Conservation (phyloP, 129 eudicot species). For the Gnaphalium uliginosum region DNA sequence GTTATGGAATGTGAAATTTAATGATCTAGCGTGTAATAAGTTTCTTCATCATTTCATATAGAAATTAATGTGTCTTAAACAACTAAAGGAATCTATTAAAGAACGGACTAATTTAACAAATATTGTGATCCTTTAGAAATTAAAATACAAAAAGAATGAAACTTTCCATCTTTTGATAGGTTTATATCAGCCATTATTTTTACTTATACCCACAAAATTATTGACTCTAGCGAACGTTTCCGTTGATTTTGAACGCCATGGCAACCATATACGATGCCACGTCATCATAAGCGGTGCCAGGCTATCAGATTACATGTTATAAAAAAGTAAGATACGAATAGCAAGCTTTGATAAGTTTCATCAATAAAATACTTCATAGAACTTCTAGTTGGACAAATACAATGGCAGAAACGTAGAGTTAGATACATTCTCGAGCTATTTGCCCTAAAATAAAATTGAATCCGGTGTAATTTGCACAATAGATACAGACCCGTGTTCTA, state of each 20-base stretch:
- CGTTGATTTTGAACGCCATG: not conserved
- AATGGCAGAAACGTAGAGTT: no score
- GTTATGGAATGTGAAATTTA: no score
- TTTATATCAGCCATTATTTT: slow-evolving; percentile 4
- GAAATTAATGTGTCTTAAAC: not conserved
- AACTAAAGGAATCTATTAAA: not conserved
- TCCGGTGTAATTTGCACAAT: not conserved
- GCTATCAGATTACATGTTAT: not conserved
- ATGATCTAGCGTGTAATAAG: not conserved
- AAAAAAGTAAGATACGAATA: not conserved
- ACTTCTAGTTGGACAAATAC: not conserved
- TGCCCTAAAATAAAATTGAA: not conserved
- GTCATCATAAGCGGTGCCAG: not conserved
- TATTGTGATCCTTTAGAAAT: not conserved
- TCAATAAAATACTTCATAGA: no score
- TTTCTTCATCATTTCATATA: not conserved
- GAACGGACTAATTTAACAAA: not conserved
- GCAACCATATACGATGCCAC: not conserved
- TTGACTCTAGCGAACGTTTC: not conserved
- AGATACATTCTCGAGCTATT: not conserved
- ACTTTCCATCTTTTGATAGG: not conserved
- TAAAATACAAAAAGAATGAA: not conserved
- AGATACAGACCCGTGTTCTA: not conserved
- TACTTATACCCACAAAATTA: not conserved
- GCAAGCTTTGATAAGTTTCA: no score